Base-by-base conservation (phyloP, 1,284 basidiomycete genomes). In the Cryptococcus sp. region DNA sequence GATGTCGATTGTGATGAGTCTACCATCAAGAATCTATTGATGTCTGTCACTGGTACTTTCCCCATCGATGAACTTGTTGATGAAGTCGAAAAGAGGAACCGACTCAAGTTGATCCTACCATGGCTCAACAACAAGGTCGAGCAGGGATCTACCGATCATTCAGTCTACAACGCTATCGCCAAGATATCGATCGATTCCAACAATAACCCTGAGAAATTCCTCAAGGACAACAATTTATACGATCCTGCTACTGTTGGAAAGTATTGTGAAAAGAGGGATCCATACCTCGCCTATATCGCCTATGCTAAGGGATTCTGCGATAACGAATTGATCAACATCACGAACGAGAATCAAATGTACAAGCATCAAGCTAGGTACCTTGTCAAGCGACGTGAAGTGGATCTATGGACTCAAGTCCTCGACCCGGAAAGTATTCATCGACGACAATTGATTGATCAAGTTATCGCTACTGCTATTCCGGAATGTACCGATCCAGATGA, bases 291-390 rank as follows among this genome's bases (percentile, higher is more conserved):
- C 24, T 99, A 96, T 79, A 98, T 98, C 67, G 96, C 96, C 1
- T 99, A 98, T 73, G 96, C 96, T 49, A 98, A 98, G 77, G 96
- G 96, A 61, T 88, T 98, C 78, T 99, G 96, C 70, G 96, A 99
- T 64, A 92, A 98, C 11, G 96, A 99, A 77, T 83, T 99, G 62
- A 92, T 99, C 72, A 76, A 84, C 31, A 94, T 99, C 75, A 98
- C 96, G 50, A 98, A 98, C 73, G 94, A 97, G 65, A 99, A 99
- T 79, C 87, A 92, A 31, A 99, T 98, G 96, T 99, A 96, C 83
- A 99, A 98, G 79, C 94, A 98, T 72, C 96, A 98, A 77, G 90
- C 96, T 49, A 85, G 96, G 37, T 99, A 99, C 78, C 85, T 98
- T 57, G 91, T 98, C 71, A 97, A 94, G 78, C 86, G 96, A 61